Percentiles rank a stretch among this genome's conserved stretches.
Conservation (phyloP, 2,329 filamentous ascomycete species). For the Penicillium polonicum region DNA sequence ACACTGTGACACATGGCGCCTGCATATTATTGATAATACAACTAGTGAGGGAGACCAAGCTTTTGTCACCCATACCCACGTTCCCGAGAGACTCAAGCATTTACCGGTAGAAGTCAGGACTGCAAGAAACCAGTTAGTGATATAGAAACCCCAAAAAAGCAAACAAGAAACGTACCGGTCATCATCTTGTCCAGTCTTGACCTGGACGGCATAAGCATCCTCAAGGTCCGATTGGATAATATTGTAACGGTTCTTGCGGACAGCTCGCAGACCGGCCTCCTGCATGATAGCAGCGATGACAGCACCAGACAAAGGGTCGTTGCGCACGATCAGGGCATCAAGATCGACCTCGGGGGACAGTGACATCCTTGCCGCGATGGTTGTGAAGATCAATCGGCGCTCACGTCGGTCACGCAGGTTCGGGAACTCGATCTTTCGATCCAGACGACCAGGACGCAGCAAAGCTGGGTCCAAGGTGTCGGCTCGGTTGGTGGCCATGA, state of each 20-base stretch:
- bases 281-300: slow-evolving; percentile 99
- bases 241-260: slow-evolving; percentile 97
- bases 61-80: slow-evolving; percentile 22
- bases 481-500: slow-evolving; percentile 98
- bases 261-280: slow-evolving; percentile 89
- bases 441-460: slow-evolving; percentile 88
- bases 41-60: slow-evolving; percentile 21
- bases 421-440: slow-evolving; percentile 99
- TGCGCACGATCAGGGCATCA: slow-evolving; percentile 92
- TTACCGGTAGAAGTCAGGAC: slow-evolving; percentile 87
- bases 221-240: slow-evolving; percentile 97
- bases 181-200: slow-evolving; percentile 75
- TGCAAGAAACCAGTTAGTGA: slow-evolving; percentile 55
- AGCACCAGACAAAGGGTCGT: slow-evolving; percentile 90
- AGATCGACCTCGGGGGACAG: slow-evolving; percentile 94
- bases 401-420: slow-evolving; percentile 89
- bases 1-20: slow-evolving; percentile 10
- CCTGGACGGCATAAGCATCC: slow-evolving; percentile 94
- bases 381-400: slow-evolving; percentile 92
- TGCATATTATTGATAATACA: slow-evolving; percentile 33
- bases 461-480: slow-evolving; percentile 95
- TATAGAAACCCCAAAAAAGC: not conserved
- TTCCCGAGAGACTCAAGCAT: slow-evolving; percentile 1
- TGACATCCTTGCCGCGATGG: slow-evolving; percentile 97
- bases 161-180: slow-evolving; percentile 51